Conservation (phyloP, 345 rosid species). For the Sapria himalayana region DNA sequence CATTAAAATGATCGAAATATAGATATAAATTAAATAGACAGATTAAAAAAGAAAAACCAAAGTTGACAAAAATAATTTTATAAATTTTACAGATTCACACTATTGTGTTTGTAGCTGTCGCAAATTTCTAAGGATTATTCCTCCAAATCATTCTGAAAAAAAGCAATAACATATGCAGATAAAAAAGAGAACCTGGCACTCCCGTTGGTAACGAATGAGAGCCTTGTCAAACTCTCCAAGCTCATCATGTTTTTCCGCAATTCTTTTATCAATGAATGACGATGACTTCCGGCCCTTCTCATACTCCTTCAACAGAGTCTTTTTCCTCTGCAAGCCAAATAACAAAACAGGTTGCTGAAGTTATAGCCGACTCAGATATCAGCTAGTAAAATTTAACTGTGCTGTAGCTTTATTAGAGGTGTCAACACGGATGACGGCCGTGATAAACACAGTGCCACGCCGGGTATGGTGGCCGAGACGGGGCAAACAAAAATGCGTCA, state of each 20-base stretch:
- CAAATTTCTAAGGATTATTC: too few relatives aligned
- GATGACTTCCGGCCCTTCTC: slow-evolving; percentile 56
- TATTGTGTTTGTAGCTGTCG: too few relatives aligned
- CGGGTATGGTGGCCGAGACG: too few relatives aligned
- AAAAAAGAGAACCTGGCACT: slow-evolving; percentile 34
- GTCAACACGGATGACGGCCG: too few relatives aligned
- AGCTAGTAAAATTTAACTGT: too few relatives aligned
- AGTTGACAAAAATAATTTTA: background rate
- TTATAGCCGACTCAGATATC: too few relatives aligned
- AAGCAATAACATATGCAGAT: background rate
- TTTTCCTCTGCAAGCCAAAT: slow-evolving; percentile 35
- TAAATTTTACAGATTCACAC: too few relatives aligned
- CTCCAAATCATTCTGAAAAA: background rate
- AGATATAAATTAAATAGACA: background rate
- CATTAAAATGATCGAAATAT: background rate
- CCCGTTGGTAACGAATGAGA: slow-evolving; percentile 64
- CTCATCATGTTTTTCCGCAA: slow-evolving; percentile 54
- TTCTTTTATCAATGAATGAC: slow-evolving; percentile 55
- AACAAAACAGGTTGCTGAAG: background rate
- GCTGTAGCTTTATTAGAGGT: too few relatives aligned
- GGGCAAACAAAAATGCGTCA: too few relatives aligned
- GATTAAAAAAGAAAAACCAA: background rate
- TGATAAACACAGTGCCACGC: too few relatives aligned
- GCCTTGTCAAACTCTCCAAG: slow-evolving; percentile 68
- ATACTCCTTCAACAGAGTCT: slow-evolving; percentile 68